phyloP scores from a whole-genome alignment of 1,139 yeast genomes.

The Zygoascus sp. region DNA sequence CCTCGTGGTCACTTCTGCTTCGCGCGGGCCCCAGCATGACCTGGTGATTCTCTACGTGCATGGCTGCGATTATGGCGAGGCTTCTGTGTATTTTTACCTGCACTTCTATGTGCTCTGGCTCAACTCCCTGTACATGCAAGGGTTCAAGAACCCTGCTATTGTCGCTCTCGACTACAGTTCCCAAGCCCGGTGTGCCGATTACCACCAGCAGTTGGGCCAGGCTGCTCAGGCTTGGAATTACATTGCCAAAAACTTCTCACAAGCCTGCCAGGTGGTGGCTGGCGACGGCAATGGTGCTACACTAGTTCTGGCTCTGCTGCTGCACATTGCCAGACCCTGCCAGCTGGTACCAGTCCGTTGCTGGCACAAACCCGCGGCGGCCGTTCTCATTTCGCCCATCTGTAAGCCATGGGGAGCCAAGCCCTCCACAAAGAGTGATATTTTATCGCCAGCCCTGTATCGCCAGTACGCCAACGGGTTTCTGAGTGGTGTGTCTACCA shows the following conservation, averaged over 20 bases:
- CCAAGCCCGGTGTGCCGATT: slow-evolving; percentile 22
- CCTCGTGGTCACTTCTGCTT: slow-evolving; percentile 36
- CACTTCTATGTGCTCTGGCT: slow-evolving; percentile 40
- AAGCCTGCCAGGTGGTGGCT: slow-evolving; percentile 31
- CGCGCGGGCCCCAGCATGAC: slow-evolving; percentile 33
- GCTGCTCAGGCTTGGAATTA: slow-evolving; percentile 34
- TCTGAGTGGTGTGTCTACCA: slow-evolving; percentile 6
- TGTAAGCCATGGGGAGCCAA: slow-evolving; percentile 22
- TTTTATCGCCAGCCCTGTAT: slow-evolving; percentile 23
- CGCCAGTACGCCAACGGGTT: slow-evolving; percentile 19
- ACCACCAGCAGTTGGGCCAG: slow-evolving; percentile 30
- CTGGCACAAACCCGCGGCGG: slow-evolving; percentile 34
- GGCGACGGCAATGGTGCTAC: slow-evolving; percentile 47
- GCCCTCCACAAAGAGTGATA: slow-evolving; percentile 23
- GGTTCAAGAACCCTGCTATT: slow-evolving; percentile 43
- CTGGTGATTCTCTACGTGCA: slow-evolving; percentile 38
- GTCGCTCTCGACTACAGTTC: slow-evolving; percentile 36
- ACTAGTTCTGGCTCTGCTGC: slow-evolving; percentile 36
- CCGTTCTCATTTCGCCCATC: slow-evolving; percentile 40
- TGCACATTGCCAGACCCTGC: slow-evolving; percentile 34
- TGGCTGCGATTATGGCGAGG: slow-evolving; percentile 34
- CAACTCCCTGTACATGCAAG: slow-evolving; percentile 39
- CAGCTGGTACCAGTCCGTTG: slow-evolving; percentile 18
- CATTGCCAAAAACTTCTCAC: slow-evolving; percentile 24
- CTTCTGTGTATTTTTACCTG: slow-evolving; percentile 37